Conservation (phyloP, 2,329 filamentous ascomycete species). For the Nemania sp. region DNA sequence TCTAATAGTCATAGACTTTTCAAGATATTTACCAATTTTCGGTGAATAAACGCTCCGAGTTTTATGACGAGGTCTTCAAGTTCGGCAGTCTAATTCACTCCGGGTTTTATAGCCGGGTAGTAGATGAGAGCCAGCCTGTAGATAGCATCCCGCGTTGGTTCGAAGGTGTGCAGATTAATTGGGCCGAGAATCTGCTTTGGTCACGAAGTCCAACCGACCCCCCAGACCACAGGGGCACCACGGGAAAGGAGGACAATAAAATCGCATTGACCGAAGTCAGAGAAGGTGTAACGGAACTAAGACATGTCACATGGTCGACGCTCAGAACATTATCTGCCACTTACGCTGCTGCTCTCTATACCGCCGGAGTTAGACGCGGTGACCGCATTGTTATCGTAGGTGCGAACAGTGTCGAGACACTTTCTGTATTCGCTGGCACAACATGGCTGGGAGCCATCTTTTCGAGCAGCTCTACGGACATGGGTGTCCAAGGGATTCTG, state of each 20-base stretch:
- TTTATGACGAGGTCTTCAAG: constrained; percentile 74
- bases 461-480: constrained; percentile 83
- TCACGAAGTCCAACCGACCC: constrained; percentile 58
- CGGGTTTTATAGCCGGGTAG: constrained; percentile 68
- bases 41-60: constrained; percentile 68
- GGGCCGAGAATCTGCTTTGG: constrained; percentile 83
- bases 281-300: constrained; percentile 70
- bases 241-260: constrained; percentile 76
- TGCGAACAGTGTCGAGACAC: constrained; percentile 79
- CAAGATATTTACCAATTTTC: constrained; percentile 78
- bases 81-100: constrained; percentile 71
- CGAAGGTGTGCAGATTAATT: constrained; percentile 78
- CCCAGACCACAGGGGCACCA: constrained; percentile 61
- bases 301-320: constrained; percentile 74
- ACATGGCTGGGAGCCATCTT: constrained; percentile 80
- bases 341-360: constrained; percentile 74
- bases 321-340: constrained; percentile 69
- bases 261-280: constrained; percentile 79
- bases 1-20: constrained; percentile 65
- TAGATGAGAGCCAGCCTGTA: constrained; percentile 78
- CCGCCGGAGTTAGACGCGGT: constrained; percentile 74
- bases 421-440: constrained; percentile 77
- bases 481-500: constrained; percentile 82
- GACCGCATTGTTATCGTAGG: constrained; percentile 82
- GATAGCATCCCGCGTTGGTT: constrained; percentile 83